Evolutionary conservation across 129 eudicot species (phyloP).

Genomic region (Artemisia annua): DNA sequence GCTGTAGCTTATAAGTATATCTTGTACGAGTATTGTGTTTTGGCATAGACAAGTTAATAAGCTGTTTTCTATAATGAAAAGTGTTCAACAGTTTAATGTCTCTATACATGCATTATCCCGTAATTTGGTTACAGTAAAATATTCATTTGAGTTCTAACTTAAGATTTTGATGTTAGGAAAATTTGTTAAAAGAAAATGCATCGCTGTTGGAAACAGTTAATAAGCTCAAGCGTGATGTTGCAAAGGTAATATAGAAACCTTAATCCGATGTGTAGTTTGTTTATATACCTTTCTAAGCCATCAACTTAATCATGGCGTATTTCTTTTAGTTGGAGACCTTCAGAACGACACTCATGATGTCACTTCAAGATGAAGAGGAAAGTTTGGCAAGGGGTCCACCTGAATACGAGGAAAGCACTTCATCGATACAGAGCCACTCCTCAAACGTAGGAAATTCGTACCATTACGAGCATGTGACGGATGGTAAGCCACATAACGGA

Average conservation of each 20-base stretch:
- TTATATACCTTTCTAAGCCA: background rate
- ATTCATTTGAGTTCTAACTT: background rate
- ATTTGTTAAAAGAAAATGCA: conserved; percentile 66
- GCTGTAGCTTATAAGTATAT: too few relatives aligned
- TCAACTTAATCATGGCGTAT: conserved; percentile 20
- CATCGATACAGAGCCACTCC: conserved; percentile 53
- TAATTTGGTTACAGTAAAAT: too few relatives aligned
- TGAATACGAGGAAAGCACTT: conserved; percentile 53
- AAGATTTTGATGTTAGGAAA: conserved; percentile 49
- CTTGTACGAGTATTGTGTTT: too few relatives aligned
- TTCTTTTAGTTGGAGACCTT: conserved; percentile 84
- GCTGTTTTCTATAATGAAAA: background rate
- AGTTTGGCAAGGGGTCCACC: conserved; percentile 47
- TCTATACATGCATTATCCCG: too few relatives aligned
- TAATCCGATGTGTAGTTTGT: conserved; percentile 4
- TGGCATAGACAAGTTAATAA: too few relatives aligned
- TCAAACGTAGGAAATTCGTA: conserved; percentile 50
- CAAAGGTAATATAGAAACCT: conserved; percentile 53
- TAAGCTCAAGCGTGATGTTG: conserved; percentile 92
- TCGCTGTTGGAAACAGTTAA: conserved; percentile 56
- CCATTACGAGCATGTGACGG: conserved; percentile 45
- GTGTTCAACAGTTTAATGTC: background rate
- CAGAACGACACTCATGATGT: conserved; percentile 84
- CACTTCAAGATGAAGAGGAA: conserved; percentile 90
- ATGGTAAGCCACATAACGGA: conserved; percentile 39